Conservation (phyloP, 208 protist genomes). For the Trypanosoma lewisi region DNA sequence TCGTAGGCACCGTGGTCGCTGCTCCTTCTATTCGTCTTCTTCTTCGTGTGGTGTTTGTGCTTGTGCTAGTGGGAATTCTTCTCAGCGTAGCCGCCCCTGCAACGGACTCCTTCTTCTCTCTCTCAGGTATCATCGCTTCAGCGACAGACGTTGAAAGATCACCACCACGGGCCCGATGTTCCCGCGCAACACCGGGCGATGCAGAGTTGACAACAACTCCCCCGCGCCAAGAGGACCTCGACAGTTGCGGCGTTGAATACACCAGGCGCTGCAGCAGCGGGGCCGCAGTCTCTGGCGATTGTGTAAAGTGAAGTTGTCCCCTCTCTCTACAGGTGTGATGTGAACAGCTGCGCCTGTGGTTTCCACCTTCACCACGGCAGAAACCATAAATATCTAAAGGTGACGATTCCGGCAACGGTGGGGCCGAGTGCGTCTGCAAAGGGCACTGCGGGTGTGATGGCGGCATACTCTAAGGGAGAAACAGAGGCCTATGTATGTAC, state of each 20-base stretch:
- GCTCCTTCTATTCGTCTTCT: no score
- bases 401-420: constrained; percentile 4
- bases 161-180: not conserved
- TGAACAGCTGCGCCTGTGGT: not conserved
- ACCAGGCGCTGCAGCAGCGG: not conserved
- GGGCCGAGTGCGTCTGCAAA: constrained; percentile 9
- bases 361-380: no score
- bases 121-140: not conserved
- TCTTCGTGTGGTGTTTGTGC: no score
- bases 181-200: no score
- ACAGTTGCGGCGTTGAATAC: not conserved
- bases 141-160: not conserved
- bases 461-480: no score
- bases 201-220: no score
- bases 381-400: not conserved
- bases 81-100: not conserved
- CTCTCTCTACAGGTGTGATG: not conserved
- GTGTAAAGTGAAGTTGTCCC: not conserved
- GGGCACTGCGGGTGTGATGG: constrained; percentile 8
- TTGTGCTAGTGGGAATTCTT: not conserved
- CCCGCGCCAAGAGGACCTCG: not conserved
- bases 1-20: not conserved
- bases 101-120: not conserved
- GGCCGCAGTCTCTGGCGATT: not conserved
- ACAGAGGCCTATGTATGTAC: no score